A percentile compares a stretch with the other conserved stretches of the same genome.
These are phyloP conservation scores for Massarina eburnea DNA, from an alignment of 2,329 filamentous ascomycete species.

Conservation along the genomic window DNA sequence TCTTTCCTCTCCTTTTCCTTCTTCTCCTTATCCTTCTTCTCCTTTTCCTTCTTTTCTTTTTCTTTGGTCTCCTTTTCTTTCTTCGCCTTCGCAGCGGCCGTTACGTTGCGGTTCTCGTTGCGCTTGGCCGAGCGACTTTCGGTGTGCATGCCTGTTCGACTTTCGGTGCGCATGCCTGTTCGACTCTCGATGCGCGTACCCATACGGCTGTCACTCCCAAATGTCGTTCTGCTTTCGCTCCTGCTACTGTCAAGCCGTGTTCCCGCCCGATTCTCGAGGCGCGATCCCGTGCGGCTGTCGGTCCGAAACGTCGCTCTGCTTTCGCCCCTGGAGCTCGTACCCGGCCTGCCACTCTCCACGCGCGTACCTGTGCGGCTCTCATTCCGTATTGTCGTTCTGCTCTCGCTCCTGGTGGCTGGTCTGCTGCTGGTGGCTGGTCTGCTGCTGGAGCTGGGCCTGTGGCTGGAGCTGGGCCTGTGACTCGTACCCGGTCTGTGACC, in stretches of 20 bases:
- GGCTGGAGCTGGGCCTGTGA: too few relatives aligned
- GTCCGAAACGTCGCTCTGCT: slow-evolving; percentile 11
- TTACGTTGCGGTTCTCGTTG: slow-evolving; percentile 1
- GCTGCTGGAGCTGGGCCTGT: too few relatives aligned
- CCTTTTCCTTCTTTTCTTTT: background rate
- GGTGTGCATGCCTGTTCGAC: background rate
- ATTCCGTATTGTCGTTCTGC: slow-evolving; percentile 3
- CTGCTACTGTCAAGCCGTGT: slow-evolving; percentile 1
- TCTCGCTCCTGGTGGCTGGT: slow-evolving; percentile 7
- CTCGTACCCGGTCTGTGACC: slow-evolving; percentile 1
- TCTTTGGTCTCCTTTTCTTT: slow-evolving; percentile 1
- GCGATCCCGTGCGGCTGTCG: background rate
- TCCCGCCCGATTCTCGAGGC: background rate
- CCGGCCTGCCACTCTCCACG: background rate
- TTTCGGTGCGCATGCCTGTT: background rate
- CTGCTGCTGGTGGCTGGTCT: too few relatives aligned
- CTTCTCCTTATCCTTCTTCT: too few relatives aligned
- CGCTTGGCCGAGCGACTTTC: background rate
- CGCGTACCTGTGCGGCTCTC: background rate
- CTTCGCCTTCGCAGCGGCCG: too few relatives aligned
- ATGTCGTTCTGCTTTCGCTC: slow-evolving; percentile 17
- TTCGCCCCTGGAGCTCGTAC: slow-evolving; percentile 13
- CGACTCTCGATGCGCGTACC: background rate
- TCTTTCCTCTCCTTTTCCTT: too few relatives aligned
- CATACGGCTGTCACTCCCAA: background rate